Evolutionary conservation across 305 asterid genomes (phyloP).

Genomic region (Petunia hybrid): DNA sequence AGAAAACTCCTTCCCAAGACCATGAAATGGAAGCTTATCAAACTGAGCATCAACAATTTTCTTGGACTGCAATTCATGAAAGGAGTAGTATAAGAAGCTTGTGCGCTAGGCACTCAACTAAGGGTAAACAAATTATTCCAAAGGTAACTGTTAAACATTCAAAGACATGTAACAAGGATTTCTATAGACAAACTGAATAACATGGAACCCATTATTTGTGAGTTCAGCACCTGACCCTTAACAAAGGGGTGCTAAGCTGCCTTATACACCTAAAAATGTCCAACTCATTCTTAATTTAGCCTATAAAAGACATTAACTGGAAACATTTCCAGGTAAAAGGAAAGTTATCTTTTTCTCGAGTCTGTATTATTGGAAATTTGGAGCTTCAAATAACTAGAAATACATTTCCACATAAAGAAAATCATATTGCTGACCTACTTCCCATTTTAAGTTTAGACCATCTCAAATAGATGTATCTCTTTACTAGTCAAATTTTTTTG

Average conservation of each 20-base stretch:
- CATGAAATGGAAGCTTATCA: constrained; percentile 93
- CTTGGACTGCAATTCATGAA: constrained; percentile 63
- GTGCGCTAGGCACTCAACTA: constrained; percentile 33
- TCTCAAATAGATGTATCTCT: constrained; percentile 18
- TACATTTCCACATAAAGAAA: constrained; percentile 25
- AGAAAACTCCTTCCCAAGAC: constrained; percentile 86
- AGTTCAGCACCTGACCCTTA: constrained; percentile 24
- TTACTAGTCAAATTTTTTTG: not conserved
- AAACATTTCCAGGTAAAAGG: not conserved
- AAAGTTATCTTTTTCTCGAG: not conserved
- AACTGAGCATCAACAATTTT: constrained; percentile 74
- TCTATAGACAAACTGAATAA: not conserved
- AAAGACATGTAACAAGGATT: not conserved
- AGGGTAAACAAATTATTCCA: not conserved
- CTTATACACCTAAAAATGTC: constrained; percentile 3
- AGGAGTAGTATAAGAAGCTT: constrained; percentile 33
- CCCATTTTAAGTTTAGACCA: not conserved
- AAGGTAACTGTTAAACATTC: constrained; percentile 14
- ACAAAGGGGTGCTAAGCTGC: constrained; percentile 2
- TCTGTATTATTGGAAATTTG: constrained; percentile 21
- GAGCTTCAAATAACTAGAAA: constrained; percentile 3
- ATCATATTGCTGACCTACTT: constrained; percentile 16
- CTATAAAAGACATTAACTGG: not conserved
- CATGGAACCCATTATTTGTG: not conserved
- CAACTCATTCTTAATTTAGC: not conserved